Base-by-base conservation (phyloP, 495 filamentous ascomycete species). In the Tuber magnatum region DNA sequence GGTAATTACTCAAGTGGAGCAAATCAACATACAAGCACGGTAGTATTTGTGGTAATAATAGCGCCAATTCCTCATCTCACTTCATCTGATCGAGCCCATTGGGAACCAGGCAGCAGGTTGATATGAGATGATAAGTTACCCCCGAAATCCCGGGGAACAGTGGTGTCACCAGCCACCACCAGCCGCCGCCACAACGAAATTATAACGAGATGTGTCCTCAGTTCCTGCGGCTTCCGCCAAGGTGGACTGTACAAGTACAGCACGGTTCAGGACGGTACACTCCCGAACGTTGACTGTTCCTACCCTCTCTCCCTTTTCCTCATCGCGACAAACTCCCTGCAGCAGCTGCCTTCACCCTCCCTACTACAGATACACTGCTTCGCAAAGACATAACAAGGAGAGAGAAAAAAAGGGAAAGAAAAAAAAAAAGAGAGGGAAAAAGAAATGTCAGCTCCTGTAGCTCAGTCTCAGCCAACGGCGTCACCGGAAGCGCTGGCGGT, bases 401-500 rank as follows among this genome's bases (percentile, higher is more conserved):
- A 32, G 10, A 6, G 9, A 35, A 65, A 65, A 6, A 5, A 35
- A 65, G 32, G 8, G 8, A 7, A 65, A 65, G 3, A 28, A 61
- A 28, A 28, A 32, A 12, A 6, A 16, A 35, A 61, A 61, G n/a
- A n/a, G 1, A 4, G 46, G 6, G 6, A 51, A 51, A 32, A 61
- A 76, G 70, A 40, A 71, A 75, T 75, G 73, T 71, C 73, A 32
- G 74, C 77, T 39, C 76, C 71, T 71, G 80, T 74, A 73, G 75
- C 80, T 61, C 74, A 78, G 72, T 69, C 80, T 73, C 80, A 80
- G 35, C 80, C 81, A 70, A 48, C 80, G 65, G 79, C 81, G 51
- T 77, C 81, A 56, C 94, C 95, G 48, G 91, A 93, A 80, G 94
- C 94, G 7, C 81, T 97, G 35, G 93, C 94, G 28, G 89, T 99